Evolutionary conservation across 1,284 basidiomycete species (phyloP), one percentile per base, ranked within the genome.

Genomic region (Irpex lacteus): DNA sequence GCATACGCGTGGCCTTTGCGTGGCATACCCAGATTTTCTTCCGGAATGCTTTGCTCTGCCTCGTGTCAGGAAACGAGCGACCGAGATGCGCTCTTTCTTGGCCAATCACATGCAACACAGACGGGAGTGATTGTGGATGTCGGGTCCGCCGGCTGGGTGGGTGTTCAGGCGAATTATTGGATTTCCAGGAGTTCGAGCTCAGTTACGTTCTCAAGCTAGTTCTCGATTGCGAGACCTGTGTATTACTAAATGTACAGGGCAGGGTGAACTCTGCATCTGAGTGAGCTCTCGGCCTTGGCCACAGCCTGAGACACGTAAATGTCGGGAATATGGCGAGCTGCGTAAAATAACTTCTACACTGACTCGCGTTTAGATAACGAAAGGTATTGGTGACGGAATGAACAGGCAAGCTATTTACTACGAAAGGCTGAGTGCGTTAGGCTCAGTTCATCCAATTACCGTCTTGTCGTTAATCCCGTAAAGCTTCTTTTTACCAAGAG

Each of bases 1-100:
- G 34, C 34, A 32, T 56, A 56, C 54, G 54, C 54, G 54, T 56
- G 54, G 54, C 54, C n/a, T 18, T 56, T 8, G 54, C 54, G 54
- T 56, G 54, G 54, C 54, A 56, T n/a, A 26, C 54, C 6, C 19
- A 21, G 8, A 34, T 36, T 36, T 15, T 26, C 34, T 13, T 34
- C 11, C 15, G 8, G 7, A 4, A 52, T 21, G 19, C 50, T 5
- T 52, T 56, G 50, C 50, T 9, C 26, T 56, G 54, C 54, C 54
- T 56, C 54, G 54, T 56, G 54, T 26, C 32, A 13, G 26, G 13
- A 8, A 1, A 13, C 9, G 19, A n/a, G 18, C 18, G 50, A n/a
- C 50, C 50, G n/a, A 53, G 21, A 53, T 53, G 50, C 11, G 21
- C 5, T 18, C 8, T 26, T 18, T 26, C 11, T 36, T 18, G n/a